Conservation (phyloP, 768 basidiomycete genomes). For the Tylopilus sp. region DNA sequence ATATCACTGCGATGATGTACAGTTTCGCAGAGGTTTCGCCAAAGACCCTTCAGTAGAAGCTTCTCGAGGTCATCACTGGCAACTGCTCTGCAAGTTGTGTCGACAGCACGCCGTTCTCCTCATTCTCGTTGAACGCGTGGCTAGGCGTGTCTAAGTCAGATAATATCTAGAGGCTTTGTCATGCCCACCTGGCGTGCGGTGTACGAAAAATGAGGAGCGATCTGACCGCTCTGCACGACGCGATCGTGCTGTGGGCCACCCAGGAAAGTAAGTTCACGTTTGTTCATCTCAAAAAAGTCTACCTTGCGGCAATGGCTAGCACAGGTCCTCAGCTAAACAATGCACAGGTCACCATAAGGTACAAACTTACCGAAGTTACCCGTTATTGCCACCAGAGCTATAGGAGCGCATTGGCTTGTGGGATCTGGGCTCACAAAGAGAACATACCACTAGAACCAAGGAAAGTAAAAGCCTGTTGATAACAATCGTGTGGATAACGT, state of each 20-base stretch:
- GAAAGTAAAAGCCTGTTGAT: conserved; percentile 10
- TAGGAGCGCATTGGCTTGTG: not conserved
- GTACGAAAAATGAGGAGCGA: conserved; percentile 8
- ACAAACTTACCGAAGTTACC: no score
- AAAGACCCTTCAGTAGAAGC: no score
- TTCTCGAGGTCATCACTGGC: no score
- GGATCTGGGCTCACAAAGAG: not conserved
- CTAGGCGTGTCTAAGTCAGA: not conserved
- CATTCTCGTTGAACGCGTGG: no score
- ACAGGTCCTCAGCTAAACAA: no score
- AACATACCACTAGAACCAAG: conserved; percentile 8
- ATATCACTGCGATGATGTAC: no score
- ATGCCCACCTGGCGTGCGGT: not conserved
- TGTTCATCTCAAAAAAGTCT: not conserved
- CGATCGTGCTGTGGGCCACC: conserved; percentile 10
- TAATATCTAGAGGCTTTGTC: not conserved
- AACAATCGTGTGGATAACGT: not conserved
- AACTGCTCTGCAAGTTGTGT: no score
- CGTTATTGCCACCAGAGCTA: conserved; percentile 10
- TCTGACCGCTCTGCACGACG: no score
- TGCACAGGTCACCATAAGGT: no score
- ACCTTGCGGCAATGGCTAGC: conserved; percentile 17
- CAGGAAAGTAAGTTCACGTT: not conserved
- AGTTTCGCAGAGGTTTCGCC: no score
- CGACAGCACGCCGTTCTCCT: no score